A percentile compares a stretch with the other conserved stretches of the same genome.
These are phyloP conservation scores for Aureobasidium zeae DNA, from an alignment of 2,329 filamentous ascomycete species.

Conservation along the genomic window DNA sequence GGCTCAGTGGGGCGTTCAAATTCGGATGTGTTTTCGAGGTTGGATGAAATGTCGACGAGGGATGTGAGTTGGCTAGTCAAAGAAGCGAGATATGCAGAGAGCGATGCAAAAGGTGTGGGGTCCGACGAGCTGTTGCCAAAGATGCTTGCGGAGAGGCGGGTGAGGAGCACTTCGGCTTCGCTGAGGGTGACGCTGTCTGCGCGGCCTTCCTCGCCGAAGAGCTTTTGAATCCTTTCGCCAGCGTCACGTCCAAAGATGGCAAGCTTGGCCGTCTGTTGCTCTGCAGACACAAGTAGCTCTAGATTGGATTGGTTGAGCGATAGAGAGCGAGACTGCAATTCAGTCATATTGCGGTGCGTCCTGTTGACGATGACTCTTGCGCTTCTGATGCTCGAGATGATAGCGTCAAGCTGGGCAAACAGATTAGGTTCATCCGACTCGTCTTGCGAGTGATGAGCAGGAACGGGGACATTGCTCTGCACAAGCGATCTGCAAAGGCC, in stretches of 20 bases:
- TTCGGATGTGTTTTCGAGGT: slow-evolving; percentile 38
- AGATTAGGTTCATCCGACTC: slow-evolving; percentile 41
- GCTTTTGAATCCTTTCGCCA: slow-evolving; percentile 54
- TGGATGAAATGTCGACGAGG: slow-evolving; percentile 51
- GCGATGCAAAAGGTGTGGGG: slow-evolving; percentile 60
- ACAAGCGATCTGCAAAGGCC: slow-evolving; percentile 56
- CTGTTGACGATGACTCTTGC: slow-evolving; percentile 77
- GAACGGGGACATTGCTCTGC: slow-evolving; percentile 55
- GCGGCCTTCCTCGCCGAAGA: slow-evolving; percentile 64
- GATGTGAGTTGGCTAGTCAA: slow-evolving; percentile 58
- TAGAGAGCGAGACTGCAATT: slow-evolving; percentile 66
- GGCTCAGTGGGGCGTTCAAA: slow-evolving; percentile 66
- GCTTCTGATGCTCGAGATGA: slow-evolving; percentile 67
- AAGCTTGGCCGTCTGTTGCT: slow-evolving; percentile 55
- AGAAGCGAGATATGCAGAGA: slow-evolving; percentile 56
- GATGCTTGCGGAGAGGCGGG: slow-evolving; percentile 44
- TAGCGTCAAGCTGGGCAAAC: slow-evolving; percentile 62
- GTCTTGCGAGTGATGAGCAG: slow-evolving; percentile 56
- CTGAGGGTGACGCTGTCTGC: slow-evolving; percentile 55
- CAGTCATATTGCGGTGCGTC: slow-evolving; percentile 64
- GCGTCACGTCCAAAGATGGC: slow-evolving; percentile 57
- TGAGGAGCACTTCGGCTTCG: slow-evolving; percentile 58
- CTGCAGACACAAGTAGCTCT: slow-evolving; percentile 61
- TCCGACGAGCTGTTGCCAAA: slow-evolving; percentile 46
- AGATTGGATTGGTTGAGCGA: slow-evolving; percentile 60